Conservation (phyloP, 345 rosid species). For the Fremontodendron californicum region DNA sequence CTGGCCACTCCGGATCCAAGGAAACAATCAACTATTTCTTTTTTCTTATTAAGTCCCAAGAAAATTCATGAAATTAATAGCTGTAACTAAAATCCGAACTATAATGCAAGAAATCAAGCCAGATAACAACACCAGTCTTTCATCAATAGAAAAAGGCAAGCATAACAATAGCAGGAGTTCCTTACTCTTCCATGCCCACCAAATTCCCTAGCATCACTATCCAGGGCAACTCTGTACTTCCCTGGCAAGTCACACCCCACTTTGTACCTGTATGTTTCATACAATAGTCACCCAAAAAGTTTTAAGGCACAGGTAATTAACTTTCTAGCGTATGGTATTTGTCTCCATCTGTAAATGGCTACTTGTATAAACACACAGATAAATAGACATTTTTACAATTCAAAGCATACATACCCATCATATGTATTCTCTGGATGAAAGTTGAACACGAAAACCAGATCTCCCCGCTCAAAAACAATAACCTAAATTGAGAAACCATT, state of each 20-base stretch:
- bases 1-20: neutral
- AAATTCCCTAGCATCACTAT: slow-evolving; percentile 67
- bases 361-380: neutral
- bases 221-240: slow-evolving; percentile 69
- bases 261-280: slow-evolving; percentile 54
- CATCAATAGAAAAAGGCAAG: neutral
- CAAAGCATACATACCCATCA: slow-evolving; percentile 47
- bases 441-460: slow-evolving; percentile 71
- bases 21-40: neutral
- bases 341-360: neutral
- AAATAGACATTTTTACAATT: neutral
- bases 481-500: slow-evolving; percentile 40
- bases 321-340: neutral
- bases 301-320: neutral
- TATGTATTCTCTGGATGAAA: slow-evolving; percentile 67
- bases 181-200: slow-evolving; percentile 79
- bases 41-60: neutral
- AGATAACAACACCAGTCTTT: neutral
- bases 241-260: slow-evolving; percentile 82
- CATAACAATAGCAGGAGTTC: slow-evolving; percentile 11
- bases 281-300: neutral
- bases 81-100: neutral
- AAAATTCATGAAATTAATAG: slow-evolving; percentile 4
- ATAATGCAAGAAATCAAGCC: neutral
- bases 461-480: slow-evolving; percentile 75